These are phyloP conservation scores for Juglanconis oblonga DNA, from an alignment of 2,329 filamentous ascomycete species.

Conservation along the genomic window DNA sequence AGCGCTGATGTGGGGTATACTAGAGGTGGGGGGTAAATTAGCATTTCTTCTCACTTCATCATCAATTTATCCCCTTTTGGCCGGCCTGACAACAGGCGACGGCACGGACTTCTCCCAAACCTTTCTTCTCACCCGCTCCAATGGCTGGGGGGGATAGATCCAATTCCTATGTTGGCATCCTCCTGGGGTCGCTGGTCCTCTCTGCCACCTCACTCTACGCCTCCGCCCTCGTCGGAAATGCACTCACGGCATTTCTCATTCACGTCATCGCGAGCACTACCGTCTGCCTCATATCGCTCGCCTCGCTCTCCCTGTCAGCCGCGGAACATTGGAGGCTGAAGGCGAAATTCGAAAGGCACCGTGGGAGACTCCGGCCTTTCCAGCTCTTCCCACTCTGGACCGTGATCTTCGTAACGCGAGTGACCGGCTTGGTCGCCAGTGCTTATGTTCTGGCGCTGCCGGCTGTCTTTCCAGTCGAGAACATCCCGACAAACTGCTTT, in stretches of 20 bases:
- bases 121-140: not conserved
- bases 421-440: not conserved
- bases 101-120: not conserved
- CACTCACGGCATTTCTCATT: not conserved
- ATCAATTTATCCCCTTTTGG: too few species aligned
- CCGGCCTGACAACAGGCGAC: too few species aligned
- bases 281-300: not conserved
- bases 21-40: too few species aligned
- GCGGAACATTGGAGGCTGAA: not conserved
- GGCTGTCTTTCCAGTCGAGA: not conserved
- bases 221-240: not conserved
- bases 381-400: not conserved
- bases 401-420: not conserved
- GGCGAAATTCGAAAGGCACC: not conserved
- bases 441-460: slow-evolving; percentile 1
- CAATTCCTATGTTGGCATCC: not conserved
- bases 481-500: not conserved
- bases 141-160: not conserved
- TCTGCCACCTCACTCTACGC: not conserved
- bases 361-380: not conserved
- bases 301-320: slow-evolving; percentile 4
- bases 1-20: too few species aligned
- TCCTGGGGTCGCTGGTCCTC: not conserved
- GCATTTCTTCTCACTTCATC: too few species aligned
- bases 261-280: not conserved